A percentile compares a stretch with the other conserved stretches of the same genome.
Evolutionary conservation across 768 basidiomycete species (phyloP).

Genomic region (Kwoniella dendrophila): DNA sequence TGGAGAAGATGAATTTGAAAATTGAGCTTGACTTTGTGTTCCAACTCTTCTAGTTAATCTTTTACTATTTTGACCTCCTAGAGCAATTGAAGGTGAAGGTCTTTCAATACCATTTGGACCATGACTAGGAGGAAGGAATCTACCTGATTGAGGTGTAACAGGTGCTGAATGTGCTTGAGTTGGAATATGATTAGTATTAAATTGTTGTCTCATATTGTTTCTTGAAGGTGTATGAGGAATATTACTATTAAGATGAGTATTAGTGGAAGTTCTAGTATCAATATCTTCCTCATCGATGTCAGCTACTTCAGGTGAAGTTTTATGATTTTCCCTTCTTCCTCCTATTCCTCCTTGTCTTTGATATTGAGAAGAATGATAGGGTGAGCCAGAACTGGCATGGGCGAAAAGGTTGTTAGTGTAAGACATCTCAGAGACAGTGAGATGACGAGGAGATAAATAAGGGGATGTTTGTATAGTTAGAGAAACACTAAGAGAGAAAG

Average conservation of each 20-base stretch:
- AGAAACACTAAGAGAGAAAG: background rate
- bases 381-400: background rate
- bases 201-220: background rate
- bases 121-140: background rate
- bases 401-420: background rate
- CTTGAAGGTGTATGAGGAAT: no score
- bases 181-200: background rate
- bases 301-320: background rate
- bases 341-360: background rate
- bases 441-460: background rate
- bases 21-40: background rate
- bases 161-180: constrained; percentile 1
- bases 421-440: background rate
- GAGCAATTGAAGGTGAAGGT: no score
- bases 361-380: background rate
- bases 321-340: no score
- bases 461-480: background rate
- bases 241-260: background rate
- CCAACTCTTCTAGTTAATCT: background rate
- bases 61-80: no score
- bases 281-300: background rate
- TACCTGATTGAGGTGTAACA: background rate
- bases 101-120: background rate
- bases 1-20: no score
- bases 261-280: background rate